Evolutionary conservation across 305 asterid genomes (phyloP).

Genomic region (Fraxinus albicans): DNA sequence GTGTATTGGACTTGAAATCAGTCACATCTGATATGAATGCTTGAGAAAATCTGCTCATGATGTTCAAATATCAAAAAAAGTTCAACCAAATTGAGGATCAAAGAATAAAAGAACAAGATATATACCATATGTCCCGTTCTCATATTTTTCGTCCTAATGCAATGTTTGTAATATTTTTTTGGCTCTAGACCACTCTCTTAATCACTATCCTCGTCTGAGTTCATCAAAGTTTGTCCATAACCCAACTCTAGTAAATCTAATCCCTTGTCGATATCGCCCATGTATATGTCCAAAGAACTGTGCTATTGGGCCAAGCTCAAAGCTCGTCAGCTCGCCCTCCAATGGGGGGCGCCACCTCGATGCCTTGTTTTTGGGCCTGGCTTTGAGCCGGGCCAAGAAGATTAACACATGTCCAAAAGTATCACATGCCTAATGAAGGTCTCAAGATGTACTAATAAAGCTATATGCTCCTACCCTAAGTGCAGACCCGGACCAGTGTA

Average conservation of each 20-base stretch:
- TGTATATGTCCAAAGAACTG: neutral
- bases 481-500: neutral
- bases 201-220: neutral
- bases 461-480: neutral
- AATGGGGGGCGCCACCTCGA: no score
- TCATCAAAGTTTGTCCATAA: neutral
- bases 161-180: neutral
- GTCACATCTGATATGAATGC: constrained; percentile 7
- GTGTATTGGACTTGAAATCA: neutral
- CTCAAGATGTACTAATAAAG: neutral
- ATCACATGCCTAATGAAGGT: no score
- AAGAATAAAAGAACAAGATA: neutral
- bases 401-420: no score
- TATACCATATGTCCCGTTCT: neutral
- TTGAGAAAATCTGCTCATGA: neutral
- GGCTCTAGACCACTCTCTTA: neutral
- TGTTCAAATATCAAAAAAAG: neutral
- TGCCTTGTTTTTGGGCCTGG: no score
- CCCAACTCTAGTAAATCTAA: neutral
- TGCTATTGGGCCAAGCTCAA: no score
- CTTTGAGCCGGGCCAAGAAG: no score
- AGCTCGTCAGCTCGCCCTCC: no score
- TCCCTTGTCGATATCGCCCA: neutral
- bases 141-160: neutral
- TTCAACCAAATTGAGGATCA: neutral